A percentile compares a stretch with the other conserved stretches of the same genome.
Evolutionary conservation across 257 asterid species (phyloP).

Genomic region (Solanum dulcamara): DNA sequence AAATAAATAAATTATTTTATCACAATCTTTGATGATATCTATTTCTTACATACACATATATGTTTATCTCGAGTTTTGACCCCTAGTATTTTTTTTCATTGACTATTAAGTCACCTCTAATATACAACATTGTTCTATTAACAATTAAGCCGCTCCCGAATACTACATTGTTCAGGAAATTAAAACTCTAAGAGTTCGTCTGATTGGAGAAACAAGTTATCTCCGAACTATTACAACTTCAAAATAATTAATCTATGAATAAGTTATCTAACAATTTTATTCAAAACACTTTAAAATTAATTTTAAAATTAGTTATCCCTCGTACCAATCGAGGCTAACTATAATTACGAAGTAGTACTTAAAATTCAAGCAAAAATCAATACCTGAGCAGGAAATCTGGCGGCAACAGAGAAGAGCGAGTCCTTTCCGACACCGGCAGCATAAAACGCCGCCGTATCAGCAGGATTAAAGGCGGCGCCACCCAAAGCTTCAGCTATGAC

Average conservation of each 20-base stretch:
- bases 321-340: not conserved
- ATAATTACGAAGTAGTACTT: not conserved
- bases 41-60: not conserved
- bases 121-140: too few species aligned
- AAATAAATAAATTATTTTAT: too few species aligned
- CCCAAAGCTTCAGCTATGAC: slow-evolving; percentile 54
- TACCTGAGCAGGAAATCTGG: slow-evolving; percentile 56
- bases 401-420: slow-evolving; percentile 54
- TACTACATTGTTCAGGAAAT: not conserved
- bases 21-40: too few species aligned
- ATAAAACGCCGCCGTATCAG: slow-evolving; percentile 68
- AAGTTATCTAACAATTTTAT: too few species aligned
- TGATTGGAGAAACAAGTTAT: too few species aligned
- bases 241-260: too few species aligned
- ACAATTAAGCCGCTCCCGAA: not conserved
- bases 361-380: not conserved
- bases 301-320: too few species aligned
- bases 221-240: too few species aligned
- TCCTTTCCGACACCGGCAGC: slow-evolving; percentile 58
- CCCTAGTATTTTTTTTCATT: too few species aligned
- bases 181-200: not conserved
- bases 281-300: too few species aligned
- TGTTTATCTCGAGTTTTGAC: too few species aligned
- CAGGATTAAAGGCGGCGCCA: slow-evolving; percentile 83
- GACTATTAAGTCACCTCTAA: not conserved